These are phyloP conservation scores for Phaeosphaeriaceae sp. DNA, from an alignment of 2,329 filamentous ascomycete species.

Conservation along the genomic window DNA sequence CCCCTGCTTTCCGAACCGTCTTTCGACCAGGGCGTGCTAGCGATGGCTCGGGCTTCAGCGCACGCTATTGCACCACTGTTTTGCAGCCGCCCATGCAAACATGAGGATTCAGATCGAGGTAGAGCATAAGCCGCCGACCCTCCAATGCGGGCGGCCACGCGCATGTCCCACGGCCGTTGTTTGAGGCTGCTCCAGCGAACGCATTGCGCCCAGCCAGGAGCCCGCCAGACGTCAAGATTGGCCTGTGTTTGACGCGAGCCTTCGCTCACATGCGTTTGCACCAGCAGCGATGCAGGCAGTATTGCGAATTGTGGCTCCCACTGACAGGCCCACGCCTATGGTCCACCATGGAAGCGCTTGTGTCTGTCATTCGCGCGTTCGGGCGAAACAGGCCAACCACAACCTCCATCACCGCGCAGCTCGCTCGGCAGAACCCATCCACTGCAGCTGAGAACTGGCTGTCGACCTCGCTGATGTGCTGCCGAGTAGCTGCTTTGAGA, in stretches of 20 bases:
- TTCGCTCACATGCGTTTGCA: constrained; percentile 13
- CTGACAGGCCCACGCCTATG: constrained; percentile 39
- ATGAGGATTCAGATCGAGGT: constrained; percentile 20
- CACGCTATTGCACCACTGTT: constrained; percentile 35
- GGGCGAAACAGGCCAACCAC: constrained; percentile 33
- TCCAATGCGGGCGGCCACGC: constrained; percentile 22
- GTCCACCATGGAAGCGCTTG: constrained; percentile 36
- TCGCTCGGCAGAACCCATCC: constrained; percentile 2
- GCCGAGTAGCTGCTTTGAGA: constrained; percentile 27
- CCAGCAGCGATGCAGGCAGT: constrained; percentile 15
- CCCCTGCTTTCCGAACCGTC: constrained; percentile 41
- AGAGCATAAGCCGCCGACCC: constrained; percentile 26
- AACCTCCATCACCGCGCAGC: constrained; percentile 21
- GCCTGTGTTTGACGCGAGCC: background rate
- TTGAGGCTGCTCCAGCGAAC: background rate
- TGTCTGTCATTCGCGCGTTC: constrained; percentile 41
- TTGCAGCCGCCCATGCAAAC: constrained; percentile 33
- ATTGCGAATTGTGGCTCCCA: constrained; percentile 42
- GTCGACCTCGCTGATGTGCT: constrained; percentile 10
- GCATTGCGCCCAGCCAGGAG: background rate
- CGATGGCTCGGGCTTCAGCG: constrained; percentile 26
- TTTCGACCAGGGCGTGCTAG: constrained; percentile 28
- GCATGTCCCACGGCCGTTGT: constrained; percentile 16
- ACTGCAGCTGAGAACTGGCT: constrained; percentile 22
- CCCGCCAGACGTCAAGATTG: background rate